A percentile compares a stretch with the other conserved stretches of the same genome.
Conservation (phyloP, 352 stramenopile species). For the Globisporangium camurandrum region DNA sequence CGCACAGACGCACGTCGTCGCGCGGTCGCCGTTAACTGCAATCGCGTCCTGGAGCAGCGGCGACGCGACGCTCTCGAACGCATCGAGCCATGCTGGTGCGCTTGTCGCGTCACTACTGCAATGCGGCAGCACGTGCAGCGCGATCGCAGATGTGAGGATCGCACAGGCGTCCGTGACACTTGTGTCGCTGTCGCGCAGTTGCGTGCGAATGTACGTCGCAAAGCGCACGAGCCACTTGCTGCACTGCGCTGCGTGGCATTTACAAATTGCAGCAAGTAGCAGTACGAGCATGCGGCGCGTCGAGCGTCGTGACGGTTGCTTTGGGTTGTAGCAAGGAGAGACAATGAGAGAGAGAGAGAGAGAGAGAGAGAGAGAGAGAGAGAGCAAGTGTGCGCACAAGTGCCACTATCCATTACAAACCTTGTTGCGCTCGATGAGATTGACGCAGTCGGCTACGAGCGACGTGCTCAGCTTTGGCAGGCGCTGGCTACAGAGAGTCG, state of each 20-base stretch:
- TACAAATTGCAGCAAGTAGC: slow-evolving; percentile 42
- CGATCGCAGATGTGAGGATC: slow-evolving; percentile 42
- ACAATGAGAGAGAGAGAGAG: background rate
- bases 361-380: background rate
- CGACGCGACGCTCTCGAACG: slow-evolving; percentile 27
- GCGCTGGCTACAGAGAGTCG: slow-evolving; percentile 23
- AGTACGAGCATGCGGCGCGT: slow-evolving; percentile 55
- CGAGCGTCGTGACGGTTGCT: slow-evolving; percentile 39
- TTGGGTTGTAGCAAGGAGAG: background rate
- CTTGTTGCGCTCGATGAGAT: slow-evolving; percentile 56
- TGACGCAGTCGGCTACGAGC: slow-evolving; percentile 33
- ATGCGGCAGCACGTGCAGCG: slow-evolving; percentile 35
- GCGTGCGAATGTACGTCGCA: slow-evolving; percentile 32
- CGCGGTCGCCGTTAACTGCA: slow-evolving; percentile 33
- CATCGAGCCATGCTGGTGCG: background rate
- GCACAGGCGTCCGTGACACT: slow-evolving; percentile 48
- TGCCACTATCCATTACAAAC: slow-evolving; percentile 10
- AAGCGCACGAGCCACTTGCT: slow-evolving; percentile 35
- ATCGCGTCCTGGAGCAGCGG: slow-evolving; percentile 31
- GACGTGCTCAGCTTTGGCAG: slow-evolving; percentile 25
- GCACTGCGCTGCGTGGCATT: slow-evolving; percentile 24
- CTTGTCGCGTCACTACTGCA: background rate
- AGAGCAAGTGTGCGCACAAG: background rate
- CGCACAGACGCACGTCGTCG: slow-evolving; percentile 36
- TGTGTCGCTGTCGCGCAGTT: slow-evolving; percentile 44